Evolutionary conservation across 306 rosid species (phyloP).

Genomic region (Cyclanthera cordifolia): DNA sequence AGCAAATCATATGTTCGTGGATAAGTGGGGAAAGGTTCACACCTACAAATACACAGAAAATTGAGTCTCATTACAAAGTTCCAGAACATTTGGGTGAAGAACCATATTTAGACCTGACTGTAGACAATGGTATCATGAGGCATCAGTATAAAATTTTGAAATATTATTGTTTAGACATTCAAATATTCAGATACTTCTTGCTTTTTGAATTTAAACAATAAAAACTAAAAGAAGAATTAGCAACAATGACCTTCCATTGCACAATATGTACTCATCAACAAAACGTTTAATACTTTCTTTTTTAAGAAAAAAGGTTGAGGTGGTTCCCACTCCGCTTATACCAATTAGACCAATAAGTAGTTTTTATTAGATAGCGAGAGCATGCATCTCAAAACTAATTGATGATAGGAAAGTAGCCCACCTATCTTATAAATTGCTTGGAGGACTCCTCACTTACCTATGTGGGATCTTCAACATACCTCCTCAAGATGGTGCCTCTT

Average conservation of each 20-base stretch:
- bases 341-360: neutral
- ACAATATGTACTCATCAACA: neutral
- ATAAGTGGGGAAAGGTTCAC: constrained; percentile 92
- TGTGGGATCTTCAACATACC: too few relatives aligned
- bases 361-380: too few relatives aligned
- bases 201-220: neutral
- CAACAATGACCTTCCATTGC: neutral
- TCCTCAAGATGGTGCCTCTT: too few relatives aligned
- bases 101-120: neutral
- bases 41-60: constrained; percentile 31
- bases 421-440: too few relatives aligned
- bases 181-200: neutral
- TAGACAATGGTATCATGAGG: too few relatives aligned
- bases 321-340: neutral
- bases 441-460: too few relatives aligned
- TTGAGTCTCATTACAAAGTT: neutral
- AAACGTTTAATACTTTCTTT: neutral
- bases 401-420: too few relatives aligned
- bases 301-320: neutral
- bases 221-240: too few relatives aligned
- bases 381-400: too few relatives aligned
- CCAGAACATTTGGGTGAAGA: too few relatives aligned
- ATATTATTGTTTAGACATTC: neutral
- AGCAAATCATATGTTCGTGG: constrained; percentile 93
- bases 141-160: too few relatives aligned